Base-by-base conservation (phyloP, 352 stramenopile species). In the Pythium phragmiticola region DNA sequence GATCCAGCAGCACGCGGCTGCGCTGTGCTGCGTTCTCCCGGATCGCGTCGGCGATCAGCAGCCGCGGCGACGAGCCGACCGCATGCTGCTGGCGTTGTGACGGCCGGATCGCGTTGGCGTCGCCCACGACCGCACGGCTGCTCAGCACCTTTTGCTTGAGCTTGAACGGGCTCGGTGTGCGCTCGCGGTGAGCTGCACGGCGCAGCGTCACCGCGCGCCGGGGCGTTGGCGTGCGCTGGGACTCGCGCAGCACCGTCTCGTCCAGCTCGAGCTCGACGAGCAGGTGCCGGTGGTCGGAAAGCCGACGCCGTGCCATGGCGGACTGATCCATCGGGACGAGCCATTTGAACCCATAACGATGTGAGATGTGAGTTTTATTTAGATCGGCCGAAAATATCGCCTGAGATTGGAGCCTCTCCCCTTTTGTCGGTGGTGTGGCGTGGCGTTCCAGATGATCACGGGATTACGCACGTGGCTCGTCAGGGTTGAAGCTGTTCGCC, bases 191-290 rank as follows among this genome's bases (percentile, higher is more conserved):
- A 7, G 60, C 26, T 28, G 39, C 42, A 7, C 64, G 50, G 2
- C 48, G n/a, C 33, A 45, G 41, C 13, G 45, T 62, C n/a, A 63
- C 63, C 37, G 63, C 63, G 45, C 37, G 37, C 37, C 37, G 1
- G 2, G 37, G 37, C 68, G 60, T 13, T 56, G 66, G 0, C 53
- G 17, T 23, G 21, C 23, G 26, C 26, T 30, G 26, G 26, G 45
- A 4, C 23, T 57, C 46, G 21, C 16, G n/a, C 19, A 64, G 30
- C 33, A 49, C 56, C 6, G n/a, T 21, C 14, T 87, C 81, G 56
- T 89, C 75, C 17, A 89, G 71, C 55, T 90, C 82, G 21, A 90
- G 60, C 60, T 90, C 82, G 4, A 90, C 78, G 56, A 90, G 66
- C 37, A 90, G 51, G 36, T 65, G 66, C 26, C 65, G 58, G 30